Percentiles rank a stretch among this genome's conserved stretches.
Evolutionary conservation across 2,329 filamentous ascomycete genomes (phyloP).

Genomic region (Tolypocladium endophyticum): DNA sequence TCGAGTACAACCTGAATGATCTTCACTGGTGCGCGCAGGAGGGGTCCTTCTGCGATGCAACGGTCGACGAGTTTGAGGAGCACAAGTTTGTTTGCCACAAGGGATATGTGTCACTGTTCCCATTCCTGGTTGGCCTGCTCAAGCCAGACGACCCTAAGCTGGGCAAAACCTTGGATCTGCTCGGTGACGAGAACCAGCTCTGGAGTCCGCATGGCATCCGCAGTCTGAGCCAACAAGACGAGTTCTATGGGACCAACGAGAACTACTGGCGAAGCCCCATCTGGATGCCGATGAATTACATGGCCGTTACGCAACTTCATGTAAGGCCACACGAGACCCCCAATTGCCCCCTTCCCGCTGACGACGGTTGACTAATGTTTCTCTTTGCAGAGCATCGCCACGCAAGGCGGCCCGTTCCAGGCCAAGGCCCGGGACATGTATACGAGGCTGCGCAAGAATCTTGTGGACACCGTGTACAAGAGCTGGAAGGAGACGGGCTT

Average conservation of each 20-base stretch:
- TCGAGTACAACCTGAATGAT: constrained; percentile 78
- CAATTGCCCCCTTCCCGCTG: neutral
- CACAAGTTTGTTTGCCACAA: constrained; percentile 86
- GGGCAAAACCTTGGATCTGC: constrained; percentile 63
- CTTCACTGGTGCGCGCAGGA: constrained; percentile 81
- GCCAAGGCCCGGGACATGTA: constrained; percentile 64
- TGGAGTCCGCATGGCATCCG: constrained; percentile 85
- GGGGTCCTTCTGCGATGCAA: constrained; percentile 86
- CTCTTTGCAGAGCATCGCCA: constrained; percentile 45
- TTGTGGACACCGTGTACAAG: constrained; percentile 80
- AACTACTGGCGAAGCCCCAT: constrained; percentile 96
- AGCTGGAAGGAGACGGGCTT: constrained; percentile 89
- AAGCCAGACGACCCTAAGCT: constrained; percentile 64
- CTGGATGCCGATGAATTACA: constrained; percentile 95
- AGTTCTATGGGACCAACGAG: constrained; percentile 80
- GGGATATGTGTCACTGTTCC: constrained; percentile 89
- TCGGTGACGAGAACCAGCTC: constrained; percentile 74
- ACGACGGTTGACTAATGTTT: neutral
- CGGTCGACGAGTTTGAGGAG: constrained; percentile 92
- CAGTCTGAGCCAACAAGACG: constrained; percentile 74
- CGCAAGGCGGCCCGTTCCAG: constrained; percentile 55
- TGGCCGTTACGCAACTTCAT: constrained; percentile 67
- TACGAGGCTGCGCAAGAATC: constrained; percentile 63
- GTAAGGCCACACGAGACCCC: constrained; percentile 39
- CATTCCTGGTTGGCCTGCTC: constrained; percentile 77